These are phyloP conservation scores for Coleophoma crateriformis DNA, from an alignment of 2,329 filamentous ascomycete genomes.

Conservation along the genomic window DNA sequence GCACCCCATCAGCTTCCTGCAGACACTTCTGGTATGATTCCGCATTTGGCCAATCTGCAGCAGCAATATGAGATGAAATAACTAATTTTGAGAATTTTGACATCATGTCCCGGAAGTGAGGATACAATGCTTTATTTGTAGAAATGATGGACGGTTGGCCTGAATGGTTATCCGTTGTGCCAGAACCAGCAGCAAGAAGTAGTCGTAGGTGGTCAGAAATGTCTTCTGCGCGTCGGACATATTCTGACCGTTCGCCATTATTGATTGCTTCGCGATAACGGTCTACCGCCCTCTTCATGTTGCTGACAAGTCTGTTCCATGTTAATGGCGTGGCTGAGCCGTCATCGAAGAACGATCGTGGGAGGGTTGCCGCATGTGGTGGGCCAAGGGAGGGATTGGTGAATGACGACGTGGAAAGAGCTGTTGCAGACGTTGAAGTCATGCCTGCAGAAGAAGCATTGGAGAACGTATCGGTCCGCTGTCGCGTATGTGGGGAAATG, in stretches of 20 bases:
- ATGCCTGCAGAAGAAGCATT: conserved; percentile 48
- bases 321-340: conserved; percentile 73
- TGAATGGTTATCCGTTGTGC: conserved; percentile 97
- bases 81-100: conserved; percentile 99
- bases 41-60: conserved; percentile 89
- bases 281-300: conserved; percentile 89
- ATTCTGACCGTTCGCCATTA: conserved; percentile 78
- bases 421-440: conserved; percentile 29
- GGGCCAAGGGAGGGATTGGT: conserved; percentile 37
- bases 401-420: conserved; percentile 45
- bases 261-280: conserved; percentile 86
- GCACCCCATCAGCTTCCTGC: conserved; percentile 93
- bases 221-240: conserved; percentile 91
- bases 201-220: conserved; percentile 94
- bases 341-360: conserved; percentile 87
- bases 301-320: conserved; percentile 84
- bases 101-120: conserved; percentile 99
- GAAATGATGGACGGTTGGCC: conserved; percentile 99
- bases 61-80: conserved; percentile 94
- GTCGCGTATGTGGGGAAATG: conserved; percentile 52
- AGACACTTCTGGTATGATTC: conserved; percentile 94
- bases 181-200: conserved; percentile 89
- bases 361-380: conserved; percentile 47
- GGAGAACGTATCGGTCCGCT: conserved; percentile 50
- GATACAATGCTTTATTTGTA: conserved; percentile 93